phyloP scores from a whole-genome alignment of 805 yeast species.

The Yamadazyma akitaensis region DNA sequence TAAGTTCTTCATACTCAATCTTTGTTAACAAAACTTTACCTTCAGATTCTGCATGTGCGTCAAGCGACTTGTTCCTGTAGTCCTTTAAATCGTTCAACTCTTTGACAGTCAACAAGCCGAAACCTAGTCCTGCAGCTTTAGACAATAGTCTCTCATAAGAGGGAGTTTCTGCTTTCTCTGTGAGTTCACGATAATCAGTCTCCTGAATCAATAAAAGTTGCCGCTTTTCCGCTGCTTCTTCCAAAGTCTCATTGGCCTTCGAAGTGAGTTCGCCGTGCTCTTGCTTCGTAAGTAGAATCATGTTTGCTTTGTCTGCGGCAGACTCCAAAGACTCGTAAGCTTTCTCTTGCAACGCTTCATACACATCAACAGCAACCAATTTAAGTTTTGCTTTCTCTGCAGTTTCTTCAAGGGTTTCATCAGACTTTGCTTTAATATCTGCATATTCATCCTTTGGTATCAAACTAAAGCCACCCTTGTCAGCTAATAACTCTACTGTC shows the following conservation, averaged over 20 bases:
- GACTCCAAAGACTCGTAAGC: conserved; percentile 8
- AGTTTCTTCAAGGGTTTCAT: conserved; percentile 9
- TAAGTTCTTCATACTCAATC: conserved; percentile 14
- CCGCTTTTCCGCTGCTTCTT: conserved; percentile 4
- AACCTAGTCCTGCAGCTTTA: conserved; percentile 13
- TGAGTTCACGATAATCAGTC: conserved; percentile 21
- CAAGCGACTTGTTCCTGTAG: conserved; percentile 9
- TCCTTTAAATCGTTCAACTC: conserved; percentile 10
- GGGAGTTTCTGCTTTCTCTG: conserved; percentile 10
- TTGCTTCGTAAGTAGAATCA: not conserved
- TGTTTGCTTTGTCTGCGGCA: conserved; percentile 1
- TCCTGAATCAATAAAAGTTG: conserved; percentile 13
- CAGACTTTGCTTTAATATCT: conserved; percentile 2
- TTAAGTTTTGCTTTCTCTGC: conserved; percentile 16
- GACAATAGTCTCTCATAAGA: conserved; percentile 7
- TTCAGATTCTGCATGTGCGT: conserved; percentile 11
- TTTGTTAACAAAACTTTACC: conserved; percentile 15
- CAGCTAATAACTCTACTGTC: conserved; percentile 15
- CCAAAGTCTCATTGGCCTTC: conserved; percentile 9
- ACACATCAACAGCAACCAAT: conserved; percentile 14
- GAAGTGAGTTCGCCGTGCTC: not conserved
- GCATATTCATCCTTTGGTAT: conserved; percentile 14
- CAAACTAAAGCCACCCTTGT: conserved; percentile 11
- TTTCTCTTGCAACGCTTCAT: conserved; percentile 11
- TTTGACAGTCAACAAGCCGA: conserved; percentile 8